Evolutionary conservation across 2,329 filamentous ascomycete genomes (phyloP).

Genomic region (Ceratocystis albifundus): DNA sequence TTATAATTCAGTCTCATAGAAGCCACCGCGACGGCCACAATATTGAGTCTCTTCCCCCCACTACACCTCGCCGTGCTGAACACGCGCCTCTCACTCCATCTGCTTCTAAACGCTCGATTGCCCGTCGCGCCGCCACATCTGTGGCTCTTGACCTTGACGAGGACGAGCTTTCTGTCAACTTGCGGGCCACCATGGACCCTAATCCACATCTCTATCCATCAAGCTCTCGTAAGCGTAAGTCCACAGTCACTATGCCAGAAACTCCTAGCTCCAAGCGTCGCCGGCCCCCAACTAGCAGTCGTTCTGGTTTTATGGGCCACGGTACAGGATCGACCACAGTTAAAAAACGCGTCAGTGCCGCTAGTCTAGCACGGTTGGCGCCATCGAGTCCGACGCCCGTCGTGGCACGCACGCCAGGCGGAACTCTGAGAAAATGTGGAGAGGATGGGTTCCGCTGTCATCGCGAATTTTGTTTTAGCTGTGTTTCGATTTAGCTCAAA

Average conservation of each 20-base stretch:
- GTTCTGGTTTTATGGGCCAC: neutral
- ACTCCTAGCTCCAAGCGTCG: neutral
- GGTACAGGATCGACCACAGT: neutral
- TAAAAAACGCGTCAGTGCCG: slow-evolving; percentile 17
- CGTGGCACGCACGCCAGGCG: slow-evolving; percentile 38
- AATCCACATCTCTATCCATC: neutral
- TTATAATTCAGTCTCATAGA: neutral
- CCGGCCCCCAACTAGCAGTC: neutral
- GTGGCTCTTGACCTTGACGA: slow-evolving; percentile 32
- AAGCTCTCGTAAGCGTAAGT: neutral
- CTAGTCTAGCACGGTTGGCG: slow-evolving; percentile 6
- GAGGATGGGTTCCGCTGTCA: slow-evolving; percentile 45
- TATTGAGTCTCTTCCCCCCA: neutral
- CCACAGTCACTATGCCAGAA: neutral
- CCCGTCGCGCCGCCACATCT: slow-evolving; percentile 34
- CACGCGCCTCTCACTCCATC: slow-evolving; percentile 30
- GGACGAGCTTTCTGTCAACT: slow-evolving; percentile 33
- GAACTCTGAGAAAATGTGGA: slow-evolving; percentile 42
- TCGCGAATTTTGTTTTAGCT: slow-evolving; percentile 50
- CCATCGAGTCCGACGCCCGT: slow-evolving; percentile 11
- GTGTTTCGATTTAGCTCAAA: slow-evolving; percentile 30
- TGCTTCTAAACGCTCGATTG: slow-evolving; percentile 27
- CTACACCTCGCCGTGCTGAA: slow-evolving; percentile 27
- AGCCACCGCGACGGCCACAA: neutral
- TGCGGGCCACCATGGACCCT: slow-evolving; percentile 20